Evolutionary conservation across 225 moss, liverwort and hornwort genomes (phyloP), one percentile per base, ranked within the genome.

Genomic region (Polytrichum commune): DNA sequence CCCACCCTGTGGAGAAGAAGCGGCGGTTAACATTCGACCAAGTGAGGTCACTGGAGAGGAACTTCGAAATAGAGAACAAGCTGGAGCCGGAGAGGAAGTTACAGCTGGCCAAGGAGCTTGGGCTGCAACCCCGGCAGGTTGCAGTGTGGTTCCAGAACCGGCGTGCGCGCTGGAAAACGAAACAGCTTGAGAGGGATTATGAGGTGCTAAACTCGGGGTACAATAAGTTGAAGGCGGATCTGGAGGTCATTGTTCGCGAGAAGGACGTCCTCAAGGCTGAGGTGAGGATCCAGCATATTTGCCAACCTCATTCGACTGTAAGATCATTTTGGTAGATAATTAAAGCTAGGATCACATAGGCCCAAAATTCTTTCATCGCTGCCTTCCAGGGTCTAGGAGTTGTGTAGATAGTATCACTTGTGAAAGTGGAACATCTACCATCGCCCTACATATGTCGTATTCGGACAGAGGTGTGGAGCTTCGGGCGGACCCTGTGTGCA

Each of bases 141-240:
- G 92, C 92, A 6, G 92, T 93, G 19, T 93, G 92, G 92, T 93
- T 90, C 76, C 92, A 93, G 72, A 93, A 93, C 69, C 84, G 92
- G 26, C 92, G 92, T 29, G 92, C 92, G 27, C 82, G 92, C 65
- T 93, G 92, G 92, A 93, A 93, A 67, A 93, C 92, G 19, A 93
- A 93, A 78, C 92, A 93, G 67, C 80, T 93, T 4, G 92, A 93
- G 78, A 84, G 86, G 24, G 92, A 93, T 78, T 93, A 90, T 74
- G 92, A 93, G 69, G 72, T 93, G 71, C 82, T 93, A 53, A 90
- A 88, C 78, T 63, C 76, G 58, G 92, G 89, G 8, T 88, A 88
- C 63, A 76, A 89, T 26, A 70, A 77, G 28, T 78, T 93, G 69
- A 93, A 93, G 58, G 79, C 78, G 6, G 90, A 86, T 53, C 84